Evolutionary conservation across 202 grass and related monocot species (phyloP).

Genomic region (Setaria viridis): DNA sequence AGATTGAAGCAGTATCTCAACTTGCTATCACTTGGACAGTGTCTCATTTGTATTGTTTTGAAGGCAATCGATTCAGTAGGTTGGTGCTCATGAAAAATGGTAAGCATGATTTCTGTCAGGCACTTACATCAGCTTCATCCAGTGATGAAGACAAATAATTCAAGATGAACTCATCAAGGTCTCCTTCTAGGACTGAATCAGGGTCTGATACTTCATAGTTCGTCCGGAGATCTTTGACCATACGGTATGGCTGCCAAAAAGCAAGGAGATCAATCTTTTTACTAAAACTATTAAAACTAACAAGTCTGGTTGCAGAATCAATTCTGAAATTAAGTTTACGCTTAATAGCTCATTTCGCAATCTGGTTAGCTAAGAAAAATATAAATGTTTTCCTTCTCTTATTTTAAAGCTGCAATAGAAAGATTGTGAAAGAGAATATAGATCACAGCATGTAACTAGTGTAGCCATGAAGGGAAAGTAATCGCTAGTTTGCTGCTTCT

Average conservation of each 20-base stretch:
- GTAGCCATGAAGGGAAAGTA: neutral
- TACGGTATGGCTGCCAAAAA: conserved; percentile 77
- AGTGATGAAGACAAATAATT: conserved; percentile 76
- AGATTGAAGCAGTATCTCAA: conserved; percentile 8
- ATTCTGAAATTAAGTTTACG: neutral
- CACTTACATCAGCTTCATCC: conserved; percentile 66
- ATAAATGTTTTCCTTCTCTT: neutral
- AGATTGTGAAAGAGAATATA: neutral
- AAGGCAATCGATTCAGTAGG: neutral
- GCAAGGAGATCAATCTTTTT: conserved; percentile 30
- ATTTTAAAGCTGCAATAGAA: neutral
- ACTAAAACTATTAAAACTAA: neutral
- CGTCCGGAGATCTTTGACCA: conserved; percentile 97
- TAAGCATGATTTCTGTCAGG: conserved; percentile 40
- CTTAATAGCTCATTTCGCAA: conserved; percentile 20
- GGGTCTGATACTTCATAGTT: conserved; percentile 93
- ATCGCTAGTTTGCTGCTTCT: conserved; percentile 14
- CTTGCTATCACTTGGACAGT: conserved; percentile 13
- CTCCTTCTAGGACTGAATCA: conserved; percentile 83
- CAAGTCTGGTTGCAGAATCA: conserved; percentile 17
- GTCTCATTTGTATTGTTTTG: conserved; percentile 2
- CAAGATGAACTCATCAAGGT: conserved; percentile 87
- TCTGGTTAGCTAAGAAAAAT: conserved; percentile 15
- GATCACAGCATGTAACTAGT: conserved; percentile 8
- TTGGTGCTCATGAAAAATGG: neutral